Conservation (phyloP, 169 alveolate genomes). For the Plasmodium gaboni region DNA sequence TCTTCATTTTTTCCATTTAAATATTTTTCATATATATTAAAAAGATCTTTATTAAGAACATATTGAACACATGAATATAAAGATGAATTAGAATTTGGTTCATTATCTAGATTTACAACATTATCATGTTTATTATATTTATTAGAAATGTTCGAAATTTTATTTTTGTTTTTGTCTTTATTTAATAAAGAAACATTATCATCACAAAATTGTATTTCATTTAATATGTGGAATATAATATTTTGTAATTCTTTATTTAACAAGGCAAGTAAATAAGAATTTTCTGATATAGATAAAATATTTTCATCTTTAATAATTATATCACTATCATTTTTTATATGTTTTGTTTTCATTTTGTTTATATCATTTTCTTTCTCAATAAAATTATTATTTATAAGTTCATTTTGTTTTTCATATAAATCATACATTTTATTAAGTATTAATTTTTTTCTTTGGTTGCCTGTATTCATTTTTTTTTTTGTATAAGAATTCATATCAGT, state of each 20-base stretch:
- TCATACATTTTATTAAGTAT: constrained; percentile 5
- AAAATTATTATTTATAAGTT: neutral
- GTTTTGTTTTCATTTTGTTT: neutral
- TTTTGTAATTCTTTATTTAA: constrained; percentile 15
- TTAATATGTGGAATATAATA: neutral
- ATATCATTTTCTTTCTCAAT: neutral
- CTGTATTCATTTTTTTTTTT: neutral
- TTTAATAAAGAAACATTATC: constrained; percentile 2
- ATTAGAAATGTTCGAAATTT: neutral
- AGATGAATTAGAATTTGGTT: neutral
- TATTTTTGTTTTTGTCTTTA: neutral
- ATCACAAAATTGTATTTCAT: neutral
- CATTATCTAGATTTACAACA: too few species aligned
- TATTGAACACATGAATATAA: neutral
- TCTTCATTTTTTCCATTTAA: neutral
- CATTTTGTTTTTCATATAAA: neutral
- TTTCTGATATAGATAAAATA: neutral
- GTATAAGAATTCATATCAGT: constrained; percentile 11
- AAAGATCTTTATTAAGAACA: neutral
- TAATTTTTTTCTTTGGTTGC: neutral
- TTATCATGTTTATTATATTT: neutral
- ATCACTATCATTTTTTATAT: neutral
- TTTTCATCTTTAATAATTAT: neutral
- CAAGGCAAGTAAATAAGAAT: constrained; percentile 1
- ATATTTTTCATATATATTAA: constrained; percentile 3